Evolutionary conservation across 192 early-diverging fungal species (phyloP).

Genomic region (Linnemannia elongata): DNA sequence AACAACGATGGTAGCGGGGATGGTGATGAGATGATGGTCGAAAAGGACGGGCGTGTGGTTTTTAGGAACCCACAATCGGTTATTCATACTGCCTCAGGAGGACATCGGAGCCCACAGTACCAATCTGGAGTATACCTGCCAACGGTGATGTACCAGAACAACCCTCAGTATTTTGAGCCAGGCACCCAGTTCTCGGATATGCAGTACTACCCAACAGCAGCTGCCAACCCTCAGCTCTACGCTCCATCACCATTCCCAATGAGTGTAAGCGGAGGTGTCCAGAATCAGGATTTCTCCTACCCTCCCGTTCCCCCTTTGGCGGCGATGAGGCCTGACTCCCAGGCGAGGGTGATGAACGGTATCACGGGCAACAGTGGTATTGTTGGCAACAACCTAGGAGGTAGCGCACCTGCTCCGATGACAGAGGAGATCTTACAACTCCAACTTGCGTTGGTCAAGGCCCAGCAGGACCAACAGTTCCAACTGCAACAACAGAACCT

Average conservation of each 20-base stretch:
- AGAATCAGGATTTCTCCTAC: neutral
- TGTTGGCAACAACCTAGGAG: neutral
- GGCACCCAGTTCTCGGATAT: neutral
- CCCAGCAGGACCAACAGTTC: neutral
- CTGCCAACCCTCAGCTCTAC: neutral
- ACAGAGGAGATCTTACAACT: neutral
- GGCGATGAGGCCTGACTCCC: neutral
- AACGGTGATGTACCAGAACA: neutral
- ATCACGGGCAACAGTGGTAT: neutral
- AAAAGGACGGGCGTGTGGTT: neutral
- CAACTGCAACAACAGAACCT: neutral
- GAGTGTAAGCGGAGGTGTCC: neutral
- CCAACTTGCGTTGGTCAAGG: neutral
- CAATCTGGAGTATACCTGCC: neutral
- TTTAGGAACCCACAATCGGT: neutral
- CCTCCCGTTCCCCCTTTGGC: neutral
- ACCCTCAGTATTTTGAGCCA: neutral
- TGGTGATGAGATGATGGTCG: neutral
- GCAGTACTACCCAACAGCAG: neutral
- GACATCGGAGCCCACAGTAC: neutral
- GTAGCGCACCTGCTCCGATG: neutral
- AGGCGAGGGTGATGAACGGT: neutral
- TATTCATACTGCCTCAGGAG: neutral
- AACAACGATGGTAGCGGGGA: neutral
- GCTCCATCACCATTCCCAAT: neutral